Base-by-base conservation (phyloP, 345 rosid species). In the Pugionium dolabratum region DNA sequence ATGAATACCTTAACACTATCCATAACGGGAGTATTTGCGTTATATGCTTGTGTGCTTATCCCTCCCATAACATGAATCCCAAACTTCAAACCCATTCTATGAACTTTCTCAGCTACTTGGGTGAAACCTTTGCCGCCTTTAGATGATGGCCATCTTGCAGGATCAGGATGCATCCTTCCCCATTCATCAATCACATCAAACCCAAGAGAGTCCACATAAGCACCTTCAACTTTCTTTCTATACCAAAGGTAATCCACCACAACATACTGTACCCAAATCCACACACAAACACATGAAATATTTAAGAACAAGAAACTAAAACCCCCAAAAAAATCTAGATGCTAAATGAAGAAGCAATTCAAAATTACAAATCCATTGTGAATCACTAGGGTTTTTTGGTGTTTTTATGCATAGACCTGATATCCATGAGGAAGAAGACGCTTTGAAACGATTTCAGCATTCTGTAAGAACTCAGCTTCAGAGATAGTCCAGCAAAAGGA, bases 201-300 rank as follows among this genome's bases (percentile, higher is more conserved):
- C 55, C 97, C 98, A 45, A 64, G 79, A 72, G 96, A 84, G 66
- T 88, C 90, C 9, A 61, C 72, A 44, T 69, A 71, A 71, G 98
- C 92, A 29, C 99, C 97, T 0, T 80, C 76, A 33, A 84, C 97
- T 70, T 84, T 86, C 72, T 76, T 79, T 62, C 97, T 80, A 44
- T 94, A 94, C 99, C 97, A 94, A 47, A 94, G 97, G 82, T 86
- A 94, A 78, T 94, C 95, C 68, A 90, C 92, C 77, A 94, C 97
- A 30, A 82, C 97, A 80, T 90, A 86, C 99, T 93, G 80, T 37
- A 55, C 5, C 62, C 67, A 54, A 61, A 39, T 6, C 37, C 30
- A 52, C 40, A 74, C 31, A 37, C 2, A 18, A 54, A 51, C 11
- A 9, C 33, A 50, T 1, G 40, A 8, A 28, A 6, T n/a, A 36